Percentiles rank a stretch among this genome's conserved stretches.
phyloP scores from a whole-genome alignment of 1,284 basidiomycete species.

The Naganishia sp. region DNA sequence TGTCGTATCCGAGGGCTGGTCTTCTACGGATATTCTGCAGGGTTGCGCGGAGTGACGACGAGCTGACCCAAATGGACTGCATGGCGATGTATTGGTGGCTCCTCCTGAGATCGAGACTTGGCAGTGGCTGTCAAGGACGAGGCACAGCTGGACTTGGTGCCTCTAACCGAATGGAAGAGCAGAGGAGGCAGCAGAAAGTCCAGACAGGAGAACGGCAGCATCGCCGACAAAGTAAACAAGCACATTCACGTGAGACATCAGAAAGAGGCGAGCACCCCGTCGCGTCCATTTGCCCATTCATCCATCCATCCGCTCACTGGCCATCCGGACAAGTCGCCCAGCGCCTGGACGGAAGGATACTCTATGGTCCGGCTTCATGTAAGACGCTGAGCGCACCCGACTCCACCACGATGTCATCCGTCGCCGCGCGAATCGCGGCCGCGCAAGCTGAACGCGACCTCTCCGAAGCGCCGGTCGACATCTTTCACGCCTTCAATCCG shows the following conservation, averaged over 20 bases:
- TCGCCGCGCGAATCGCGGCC: constrained; percentile 14
- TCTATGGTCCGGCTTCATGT: background rate
- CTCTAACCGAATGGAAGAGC: too few species aligned
- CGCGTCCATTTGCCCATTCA: constrained; percentile 3
- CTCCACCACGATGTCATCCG: background rate
- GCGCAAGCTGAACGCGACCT: constrained; percentile 23
- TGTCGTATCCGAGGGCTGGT: background rate
- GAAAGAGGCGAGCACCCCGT: background rate
- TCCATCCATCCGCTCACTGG: background rate
- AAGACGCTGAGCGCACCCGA: background rate
- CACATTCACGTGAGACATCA: constrained; percentile 18
- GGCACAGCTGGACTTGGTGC: too few species aligned
- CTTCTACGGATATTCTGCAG: background rate
- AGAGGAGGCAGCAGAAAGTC: background rate
- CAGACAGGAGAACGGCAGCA: background rate
- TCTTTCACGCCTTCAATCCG: constrained; percentile 21
- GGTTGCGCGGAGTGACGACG: background rate
- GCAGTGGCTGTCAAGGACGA: too few species aligned
- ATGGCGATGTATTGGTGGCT: background rate
- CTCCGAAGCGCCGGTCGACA: constrained; percentile 26
- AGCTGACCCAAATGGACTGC: background rate
- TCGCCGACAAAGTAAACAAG: constrained; percentile 13
- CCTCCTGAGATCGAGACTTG: too few species aligned
- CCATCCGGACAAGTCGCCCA: too few species aligned
- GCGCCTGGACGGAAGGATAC: background rate